Evolutionary conservation across 2,329 filamentous ascomycete species (phyloP).

Genomic region (Aureobasidium subglaciale): DNA sequence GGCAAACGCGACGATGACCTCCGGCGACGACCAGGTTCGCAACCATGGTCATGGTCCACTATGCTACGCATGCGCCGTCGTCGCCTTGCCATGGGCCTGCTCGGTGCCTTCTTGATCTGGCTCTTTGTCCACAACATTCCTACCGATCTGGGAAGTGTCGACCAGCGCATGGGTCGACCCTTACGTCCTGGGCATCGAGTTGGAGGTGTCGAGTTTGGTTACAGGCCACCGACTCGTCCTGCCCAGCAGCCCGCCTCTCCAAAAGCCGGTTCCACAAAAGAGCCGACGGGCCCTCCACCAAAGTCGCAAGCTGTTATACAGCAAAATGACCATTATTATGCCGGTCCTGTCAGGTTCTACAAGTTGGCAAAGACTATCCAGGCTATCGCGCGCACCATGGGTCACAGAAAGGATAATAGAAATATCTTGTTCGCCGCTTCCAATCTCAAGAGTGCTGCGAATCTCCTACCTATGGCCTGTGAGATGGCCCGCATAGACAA

Average conservation of each 20-base stretch:
- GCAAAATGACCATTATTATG: constrained; percentile 46
- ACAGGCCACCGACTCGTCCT: constrained; percentile 7
- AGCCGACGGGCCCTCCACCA: constrained; percentile 17
- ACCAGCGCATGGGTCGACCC: constrained; percentile 21
- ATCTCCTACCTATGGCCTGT: constrained; percentile 74
- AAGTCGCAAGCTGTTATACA: constrained; percentile 13
- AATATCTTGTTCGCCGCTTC: constrained; percentile 76
- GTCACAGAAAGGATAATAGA: constrained; percentile 48
- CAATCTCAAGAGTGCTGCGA: constrained; percentile 63
- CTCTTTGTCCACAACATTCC: constrained; percentile 60
- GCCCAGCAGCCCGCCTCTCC: not conserved
- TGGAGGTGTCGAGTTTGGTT: constrained; percentile 16
- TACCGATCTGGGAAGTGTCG: constrained; percentile 34
- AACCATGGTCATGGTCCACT: constrained; percentile 16
- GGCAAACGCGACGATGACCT: constrained; percentile 61
- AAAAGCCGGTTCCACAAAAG: not conserved
- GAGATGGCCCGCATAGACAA: constrained; percentile 65
- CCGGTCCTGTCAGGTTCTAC: constrained; percentile 64
- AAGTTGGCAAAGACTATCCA: constrained; percentile 58
- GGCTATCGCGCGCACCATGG: constrained; percentile 48
- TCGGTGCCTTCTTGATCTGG: constrained; percentile 50
- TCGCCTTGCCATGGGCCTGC: constrained; percentile 34
- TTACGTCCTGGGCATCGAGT: constrained; percentile 15
- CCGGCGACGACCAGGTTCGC: constrained; percentile 27
- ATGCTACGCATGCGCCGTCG: constrained; percentile 42